Percentiles rank a stretch among this genome's conserved stretches.
Evolutionary conservation across 345 rosid species (phyloP).

Genomic region (Trapa incisa): DNA sequence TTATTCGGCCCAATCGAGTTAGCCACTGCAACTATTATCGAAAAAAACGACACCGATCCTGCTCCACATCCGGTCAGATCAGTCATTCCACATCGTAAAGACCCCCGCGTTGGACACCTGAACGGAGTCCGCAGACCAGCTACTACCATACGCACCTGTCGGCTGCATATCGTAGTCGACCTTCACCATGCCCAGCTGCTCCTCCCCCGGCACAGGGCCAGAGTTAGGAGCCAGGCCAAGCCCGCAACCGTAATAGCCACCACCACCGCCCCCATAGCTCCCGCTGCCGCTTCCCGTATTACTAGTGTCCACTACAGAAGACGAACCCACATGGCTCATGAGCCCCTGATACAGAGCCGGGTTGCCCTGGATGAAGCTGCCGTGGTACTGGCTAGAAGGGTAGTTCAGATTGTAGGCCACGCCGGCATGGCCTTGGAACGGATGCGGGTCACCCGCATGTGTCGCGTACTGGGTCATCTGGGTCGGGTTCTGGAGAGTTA

Average conservation of each 20-base stretch:
- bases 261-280: slow-evolving; percentile 14
- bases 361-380: slow-evolving; percentile 53
- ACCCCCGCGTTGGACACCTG: slow-evolving; percentile 64
- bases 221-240: slow-evolving; percentile 43
- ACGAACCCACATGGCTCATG: slow-evolving; percentile 30
- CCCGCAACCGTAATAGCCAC: slow-evolving; percentile 45
- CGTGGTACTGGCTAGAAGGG: slow-evolving; percentile 47
- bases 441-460: slow-evolving; percentile 28
- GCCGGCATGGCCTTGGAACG: slow-evolving; percentile 36
- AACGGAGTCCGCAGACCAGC: slow-evolving; percentile 61
- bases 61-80: background rate
- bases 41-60: background rate
- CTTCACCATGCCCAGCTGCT: slow-evolving; percentile 54
- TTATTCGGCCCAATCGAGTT: background rate
- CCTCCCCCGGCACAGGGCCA: slow-evolving; percentile 33
- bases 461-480: slow-evolving; percentile 45
- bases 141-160: slow-evolving; percentile 42
- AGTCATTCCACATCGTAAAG: slow-evolving; percentile 91
- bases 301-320: slow-evolving; percentile 23
- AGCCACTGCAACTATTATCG: background rate
- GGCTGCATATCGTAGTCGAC: slow-evolving; percentile 80
- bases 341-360: slow-evolving; percentile 63
- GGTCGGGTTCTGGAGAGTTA: slow-evolving; percentile 56
- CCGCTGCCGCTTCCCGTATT: slow-evolving; percentile 26
- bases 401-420: slow-evolving; percentile 22